Base-by-base conservation (phyloP, 306 rosid genomes). In the Cucurbita argyrosperma region DNA sequence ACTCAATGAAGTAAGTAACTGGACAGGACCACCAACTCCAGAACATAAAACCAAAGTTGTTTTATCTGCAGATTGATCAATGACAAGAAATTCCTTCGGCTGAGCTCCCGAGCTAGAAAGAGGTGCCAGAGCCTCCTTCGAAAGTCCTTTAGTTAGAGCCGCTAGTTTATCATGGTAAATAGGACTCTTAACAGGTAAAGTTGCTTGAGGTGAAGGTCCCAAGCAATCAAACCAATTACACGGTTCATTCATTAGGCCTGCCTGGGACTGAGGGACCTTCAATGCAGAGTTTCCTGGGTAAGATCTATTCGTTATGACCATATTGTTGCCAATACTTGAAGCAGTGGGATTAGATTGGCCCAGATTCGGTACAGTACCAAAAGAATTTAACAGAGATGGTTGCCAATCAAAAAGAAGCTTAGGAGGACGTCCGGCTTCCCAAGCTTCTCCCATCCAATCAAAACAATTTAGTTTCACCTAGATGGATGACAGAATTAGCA, bases 371-470 rank as follows among this genome's bases (percentile, higher is more conserved):
- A 80, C 84, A 75, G 77, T 78, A 77, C 83, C 76, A 23, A 76
- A 63, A 47, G 89, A 68, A 72, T 74, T 76, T 38, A 79, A 59
- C 86, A 79, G 58, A 63, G 90, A 85, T 62, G 97, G 80, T 77
- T 85, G 88, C 87, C 82, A 62, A 84, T 82, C 82, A 46, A 74
- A 74, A 63, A 60, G 88, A 80, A 77, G 77, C 82, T 77, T 46
- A 46, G 77, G 81, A 43, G 79, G 87, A 52, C 68, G 59, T 88
- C 92, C 82, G 60, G 79, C 55, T 82, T 85, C 82, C 60, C 87
- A 81, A 80, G 90, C 85, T 67, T 88, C 87, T 71, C 89, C 92
- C 99, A 95, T 95, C 78, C 84, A 79, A 85, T 77, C 84, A 76
- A 85, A 88, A 81, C 84, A 83, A 89, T 63, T 7, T 49, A 30